Conservation (phyloP, 306 rosid genomes). For the Cucurbita ficifolia region DNA sequence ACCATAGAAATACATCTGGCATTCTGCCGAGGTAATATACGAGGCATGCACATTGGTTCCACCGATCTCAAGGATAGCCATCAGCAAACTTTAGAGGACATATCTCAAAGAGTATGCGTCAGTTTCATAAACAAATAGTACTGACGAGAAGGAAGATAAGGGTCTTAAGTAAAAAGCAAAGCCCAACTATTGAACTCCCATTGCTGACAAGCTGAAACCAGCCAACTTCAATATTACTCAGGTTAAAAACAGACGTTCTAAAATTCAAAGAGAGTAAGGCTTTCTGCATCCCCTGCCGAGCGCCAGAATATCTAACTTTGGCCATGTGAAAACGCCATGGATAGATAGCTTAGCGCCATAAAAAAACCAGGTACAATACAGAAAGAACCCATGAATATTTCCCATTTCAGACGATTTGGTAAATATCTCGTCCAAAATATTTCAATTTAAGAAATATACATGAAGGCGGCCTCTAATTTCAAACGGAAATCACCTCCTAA, state of each 20-base stretch:
- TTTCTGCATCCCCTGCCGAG: neutral
- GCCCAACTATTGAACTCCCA: neutral
- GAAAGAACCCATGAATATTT: neutral
- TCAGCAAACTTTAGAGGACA: neutral
- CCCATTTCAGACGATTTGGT: neutral
- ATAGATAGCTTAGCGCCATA: neutral
- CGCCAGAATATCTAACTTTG: neutral
- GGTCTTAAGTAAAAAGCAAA: neutral
- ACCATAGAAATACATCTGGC: neutral
- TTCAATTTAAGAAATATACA: neutral
- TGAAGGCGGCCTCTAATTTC: neutral
- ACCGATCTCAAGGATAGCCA: neutral
- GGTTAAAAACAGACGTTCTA: neutral
- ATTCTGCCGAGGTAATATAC: neutral
- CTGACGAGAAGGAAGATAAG: neutral
- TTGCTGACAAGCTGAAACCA: neutral
- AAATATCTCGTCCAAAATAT: neutral
- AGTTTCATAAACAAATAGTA: neutral
- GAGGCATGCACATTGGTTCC: neutral
- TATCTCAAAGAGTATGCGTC: neutral
- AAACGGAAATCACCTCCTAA: slow-evolving; percentile 42
- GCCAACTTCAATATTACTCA: neutral
- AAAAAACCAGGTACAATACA: neutral
- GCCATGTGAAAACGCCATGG: neutral
- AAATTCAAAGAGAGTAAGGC: neutral